Base-by-base conservation (phyloP, 2,329 filamentous ascomycete genomes). In the Aspergillus neoniger region DNA sequence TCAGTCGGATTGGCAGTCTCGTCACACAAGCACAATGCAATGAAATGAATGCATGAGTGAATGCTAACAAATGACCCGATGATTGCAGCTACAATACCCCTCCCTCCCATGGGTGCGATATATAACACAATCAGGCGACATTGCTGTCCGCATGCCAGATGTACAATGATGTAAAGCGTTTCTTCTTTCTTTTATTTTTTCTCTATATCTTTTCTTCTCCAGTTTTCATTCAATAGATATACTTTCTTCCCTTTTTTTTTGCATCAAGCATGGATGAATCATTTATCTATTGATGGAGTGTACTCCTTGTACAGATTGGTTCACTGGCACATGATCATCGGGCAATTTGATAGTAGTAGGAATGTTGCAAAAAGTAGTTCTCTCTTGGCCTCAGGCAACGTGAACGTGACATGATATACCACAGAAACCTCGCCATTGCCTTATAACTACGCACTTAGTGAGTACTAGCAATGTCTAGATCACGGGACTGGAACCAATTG, bases 31-130 rank as follows among this genome's bases (percentile, higher is more conserved):
- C 17, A 55, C 23, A 39, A 43, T 25, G 12, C 52, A 44, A 12
- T 30, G 6, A 6, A 25, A 25, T 25, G 23, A 23, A 23, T 23
- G 25, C 5, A 25, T 25, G 6, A 30, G 10, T 32, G 12, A 12
- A 32, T 32, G 32, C 32, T 36, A 36, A 36, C 12, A 5, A 14
- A 55, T 32, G n/a, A 53, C 50, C 12, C 49, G 39, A 44, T 36
- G 32, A 36, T 15, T 36, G 53, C 69, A 97, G 93, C 81, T 98
- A 66, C 95, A 99, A 95, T 99, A 99, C 76, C 93, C 93, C 4
- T 97, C 93, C 21, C 82, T 98, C 56, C 95, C 95, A 0, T 99
- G 95, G 95, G 95, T 99, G 25, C 87, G 95, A 72, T 99, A 99
- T 80, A 99, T 99, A 73, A 99, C 94, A 66, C 95, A 98, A 78